Conservation (phyloP, 306 rosid genomes). For the Sophora flavescens region DNA sequence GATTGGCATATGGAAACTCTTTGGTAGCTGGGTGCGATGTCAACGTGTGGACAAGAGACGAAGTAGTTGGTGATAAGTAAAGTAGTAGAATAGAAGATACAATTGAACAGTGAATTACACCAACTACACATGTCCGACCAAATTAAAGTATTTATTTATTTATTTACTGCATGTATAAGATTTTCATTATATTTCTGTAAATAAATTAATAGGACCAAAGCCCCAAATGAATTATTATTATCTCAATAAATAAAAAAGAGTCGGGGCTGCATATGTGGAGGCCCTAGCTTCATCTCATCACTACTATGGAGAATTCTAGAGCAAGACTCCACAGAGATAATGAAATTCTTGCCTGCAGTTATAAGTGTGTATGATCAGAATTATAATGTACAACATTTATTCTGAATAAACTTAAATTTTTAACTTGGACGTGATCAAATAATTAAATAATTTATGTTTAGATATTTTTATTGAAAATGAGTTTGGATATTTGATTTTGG, state of each 20-base stretch:
- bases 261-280: neutral
- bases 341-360: neutral
- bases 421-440: too few species aligned
- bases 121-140: neutral
- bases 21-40: conserved; percentile 41
- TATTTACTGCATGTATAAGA: too few species aligned
- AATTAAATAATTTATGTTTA: too few species aligned
- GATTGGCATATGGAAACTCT: neutral
- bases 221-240: neutral
- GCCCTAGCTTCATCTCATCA: neutral
- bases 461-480: too few species aligned
- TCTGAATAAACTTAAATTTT: too few species aligned
- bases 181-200: neutral
- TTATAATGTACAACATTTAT: too few species aligned
- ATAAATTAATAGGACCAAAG: neutral
- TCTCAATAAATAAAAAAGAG: neutral
- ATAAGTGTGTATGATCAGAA: neutral
- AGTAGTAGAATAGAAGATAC: neutral
- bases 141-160: neutral
- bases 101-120: neutral
- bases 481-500: too few species aligned
- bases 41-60: conserved; percentile 28
- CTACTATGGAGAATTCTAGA: neutral
- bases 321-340: neutral
- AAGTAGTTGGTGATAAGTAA: neutral